Conservation (phyloP, 2,329 filamentous ascomycete species). For the Aureobasidium uvarum region DNA sequence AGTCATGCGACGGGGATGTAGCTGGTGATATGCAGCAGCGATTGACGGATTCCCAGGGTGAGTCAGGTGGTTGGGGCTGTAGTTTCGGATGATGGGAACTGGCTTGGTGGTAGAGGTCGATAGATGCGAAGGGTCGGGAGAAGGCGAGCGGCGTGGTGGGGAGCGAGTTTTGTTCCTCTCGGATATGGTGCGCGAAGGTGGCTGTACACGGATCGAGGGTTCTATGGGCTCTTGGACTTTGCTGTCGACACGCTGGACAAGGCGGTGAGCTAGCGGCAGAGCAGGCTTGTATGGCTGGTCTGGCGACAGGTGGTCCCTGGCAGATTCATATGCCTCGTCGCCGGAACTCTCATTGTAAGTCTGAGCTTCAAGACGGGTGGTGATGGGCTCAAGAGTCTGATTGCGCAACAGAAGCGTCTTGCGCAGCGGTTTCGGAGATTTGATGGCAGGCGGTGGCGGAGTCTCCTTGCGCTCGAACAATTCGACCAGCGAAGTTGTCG, state of each 20-base stretch:
- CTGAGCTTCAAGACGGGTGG: conserved; percentile 11
- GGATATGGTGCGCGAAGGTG: conserved; percentile 11
- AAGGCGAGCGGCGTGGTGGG: conserved; percentile 29
- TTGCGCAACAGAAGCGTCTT: conserved; percentile 28
- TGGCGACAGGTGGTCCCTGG: conserved; percentile 28
- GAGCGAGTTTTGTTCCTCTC: not conserved
- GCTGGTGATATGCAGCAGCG: conserved; percentile 37
- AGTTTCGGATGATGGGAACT: conserved; percentile 58
- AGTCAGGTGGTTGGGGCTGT: conserved; percentile 66
- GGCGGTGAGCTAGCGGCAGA: conserved; percentile 41
- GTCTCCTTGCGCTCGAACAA: conserved; percentile 61
- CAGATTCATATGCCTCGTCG: conserved; percentile 32
- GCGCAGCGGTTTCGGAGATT: conserved; percentile 44
- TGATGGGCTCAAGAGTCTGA: conserved; percentile 17
- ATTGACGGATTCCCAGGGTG: conserved; percentile 32
- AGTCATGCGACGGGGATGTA: conserved; percentile 41
- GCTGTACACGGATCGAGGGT: conserved; percentile 18
- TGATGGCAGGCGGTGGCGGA: conserved; percentile 22
- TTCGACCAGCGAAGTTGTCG: conserved; percentile 64
- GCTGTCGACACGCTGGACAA: conserved; percentile 29
- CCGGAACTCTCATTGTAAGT: conserved; percentile 30
- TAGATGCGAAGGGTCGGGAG: conserved; percentile 37
- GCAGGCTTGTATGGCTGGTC: conserved; percentile 33
- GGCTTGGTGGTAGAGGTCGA: conserved; percentile 40
- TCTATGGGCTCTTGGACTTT: not conserved